Evolutionary conservation across 257 asterid species (phyloP).

Genomic region (Osmanthus fragrans): DNA sequence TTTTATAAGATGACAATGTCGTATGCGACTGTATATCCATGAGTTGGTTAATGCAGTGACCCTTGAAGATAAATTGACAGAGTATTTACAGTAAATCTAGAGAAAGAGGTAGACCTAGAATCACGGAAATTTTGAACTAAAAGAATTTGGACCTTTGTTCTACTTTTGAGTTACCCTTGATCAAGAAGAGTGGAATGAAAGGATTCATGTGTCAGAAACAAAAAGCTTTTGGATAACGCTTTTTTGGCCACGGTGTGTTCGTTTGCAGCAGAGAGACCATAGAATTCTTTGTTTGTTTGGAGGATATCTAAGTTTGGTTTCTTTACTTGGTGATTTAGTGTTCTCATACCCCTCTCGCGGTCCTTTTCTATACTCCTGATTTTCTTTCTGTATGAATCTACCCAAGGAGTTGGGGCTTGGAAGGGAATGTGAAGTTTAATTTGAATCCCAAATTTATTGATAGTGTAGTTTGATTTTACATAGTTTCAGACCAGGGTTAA

Average conservation of each 20-base stretch:
- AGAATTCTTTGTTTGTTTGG: background rate
- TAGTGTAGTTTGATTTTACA: conserved; percentile 13
- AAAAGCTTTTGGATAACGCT: background rate
- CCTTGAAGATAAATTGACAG: background rate
- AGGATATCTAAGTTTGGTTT: background rate
- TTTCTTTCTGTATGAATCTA: background rate
- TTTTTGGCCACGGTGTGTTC: background rate
- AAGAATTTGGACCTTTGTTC: background rate
- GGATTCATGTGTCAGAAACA: background rate
- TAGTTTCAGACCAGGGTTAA: background rate
- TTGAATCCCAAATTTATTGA: background rate
- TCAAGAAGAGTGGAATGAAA: background rate
- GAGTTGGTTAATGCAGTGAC: background rate
- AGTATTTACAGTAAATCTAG: background rate
- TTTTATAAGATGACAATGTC: background rate
- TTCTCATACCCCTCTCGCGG: background rate
- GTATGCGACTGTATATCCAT: background rate
- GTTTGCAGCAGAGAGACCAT: background rate
- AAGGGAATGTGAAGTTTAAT: conserved; percentile 2
- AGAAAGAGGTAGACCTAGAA: background rate
- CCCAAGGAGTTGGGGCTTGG: background rate
- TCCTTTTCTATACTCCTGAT: background rate
- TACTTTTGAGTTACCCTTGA: background rate
- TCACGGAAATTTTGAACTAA: background rate
- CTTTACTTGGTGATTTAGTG: background rate